A percentile compares a stretch with the other conserved stretches of the same genome.
These are phyloP conservation scores for Pseudohalonectria lignicola DNA, from an alignment of 2,329 filamentous ascomycete genomes.

Conservation along the genomic window DNA sequence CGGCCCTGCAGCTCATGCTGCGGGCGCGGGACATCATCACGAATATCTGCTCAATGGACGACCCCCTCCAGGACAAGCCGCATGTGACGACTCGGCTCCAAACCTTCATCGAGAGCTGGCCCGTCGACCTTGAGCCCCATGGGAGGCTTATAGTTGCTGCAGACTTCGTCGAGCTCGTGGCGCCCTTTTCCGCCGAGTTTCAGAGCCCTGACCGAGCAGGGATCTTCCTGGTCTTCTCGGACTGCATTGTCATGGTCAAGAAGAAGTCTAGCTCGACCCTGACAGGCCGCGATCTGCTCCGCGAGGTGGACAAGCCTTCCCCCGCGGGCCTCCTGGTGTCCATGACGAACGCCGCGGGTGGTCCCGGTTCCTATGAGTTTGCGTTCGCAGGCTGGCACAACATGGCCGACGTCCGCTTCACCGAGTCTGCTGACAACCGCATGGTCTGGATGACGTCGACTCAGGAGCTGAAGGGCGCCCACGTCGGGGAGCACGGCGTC, in stretches of 20 bases:
- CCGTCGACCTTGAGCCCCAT: constrained; percentile 55
- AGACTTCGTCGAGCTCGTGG: constrained; percentile 66
- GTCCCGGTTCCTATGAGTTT: constrained; percentile 56
- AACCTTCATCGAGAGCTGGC: constrained; percentile 70
- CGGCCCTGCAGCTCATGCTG: constrained; percentile 70
- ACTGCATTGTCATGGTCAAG: constrained; percentile 66
- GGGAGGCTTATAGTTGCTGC: constrained; percentile 73
- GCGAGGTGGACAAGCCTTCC: constrained; percentile 76
- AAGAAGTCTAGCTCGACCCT: constrained; percentile 53
- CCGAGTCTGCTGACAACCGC: constrained; percentile 54
- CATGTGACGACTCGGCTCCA: constrained; percentile 65
- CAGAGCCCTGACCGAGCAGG: constrained; percentile 35
- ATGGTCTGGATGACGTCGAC: constrained; percentile 59
- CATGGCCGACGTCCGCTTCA: constrained; percentile 61
- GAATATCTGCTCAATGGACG: constrained; percentile 92
- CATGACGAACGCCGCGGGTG: constrained; percentile 52
- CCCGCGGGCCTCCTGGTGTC: constrained; percentile 50
- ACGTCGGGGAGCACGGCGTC: constrained; percentile 30
- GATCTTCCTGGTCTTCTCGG: constrained; percentile 75
- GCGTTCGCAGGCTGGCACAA: constrained; percentile 64
- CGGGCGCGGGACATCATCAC: constrained; percentile 89
- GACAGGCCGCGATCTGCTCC: constrained; percentile 66
- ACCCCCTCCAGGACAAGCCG: constrained; percentile 54
- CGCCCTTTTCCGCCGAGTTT: constrained; percentile 48
- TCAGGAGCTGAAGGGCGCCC: constrained; percentile 46